Conservation (phyloP, 495 filamentous ascomycete species). For the Cercophora sp. region DNA sequence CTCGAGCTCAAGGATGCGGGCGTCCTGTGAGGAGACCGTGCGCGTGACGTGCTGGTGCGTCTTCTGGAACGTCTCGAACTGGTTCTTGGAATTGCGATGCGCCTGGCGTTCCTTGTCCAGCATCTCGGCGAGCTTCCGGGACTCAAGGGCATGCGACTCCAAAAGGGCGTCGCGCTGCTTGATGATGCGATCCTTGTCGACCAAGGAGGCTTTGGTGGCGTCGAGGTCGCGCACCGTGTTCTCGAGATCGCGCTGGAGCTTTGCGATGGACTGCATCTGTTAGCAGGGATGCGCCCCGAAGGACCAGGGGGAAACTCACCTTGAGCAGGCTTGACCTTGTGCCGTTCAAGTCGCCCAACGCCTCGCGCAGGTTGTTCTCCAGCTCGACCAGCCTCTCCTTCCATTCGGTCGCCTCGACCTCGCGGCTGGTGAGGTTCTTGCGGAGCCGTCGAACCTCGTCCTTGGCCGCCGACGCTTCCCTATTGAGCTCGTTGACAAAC, state of each 20-base stretch:
- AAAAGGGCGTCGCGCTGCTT: slow-evolving; percentile 89
- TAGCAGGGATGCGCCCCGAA: not conserved
- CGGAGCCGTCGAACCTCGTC: slow-evolving; percentile 80
- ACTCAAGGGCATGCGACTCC: slow-evolving; percentile 83
- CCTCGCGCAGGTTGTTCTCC: slow-evolving; percentile 80
- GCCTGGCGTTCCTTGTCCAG: slow-evolving; percentile 87
- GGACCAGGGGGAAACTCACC: slow-evolving; percentile 33
- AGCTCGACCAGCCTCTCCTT: slow-evolving; percentile 85
- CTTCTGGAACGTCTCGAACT: slow-evolving; percentile 82
- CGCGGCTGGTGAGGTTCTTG: slow-evolving; percentile 73
- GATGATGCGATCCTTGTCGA: slow-evolving; percentile 83
- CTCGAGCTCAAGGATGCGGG: slow-evolving; percentile 81
- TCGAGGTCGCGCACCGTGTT: slow-evolving; percentile 78
- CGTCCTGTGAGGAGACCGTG: slow-evolving; percentile 77
- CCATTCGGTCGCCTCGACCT: slow-evolving; percentile 84
- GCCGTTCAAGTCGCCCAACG: slow-evolving; percentile 75
- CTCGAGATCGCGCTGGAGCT: slow-evolving; percentile 84
- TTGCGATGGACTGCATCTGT: slow-evolving; percentile 63
- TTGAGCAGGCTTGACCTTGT: slow-evolving; percentile 82
- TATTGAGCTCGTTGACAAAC: slow-evolving; percentile 78
- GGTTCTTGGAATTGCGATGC: slow-evolving; percentile 76
- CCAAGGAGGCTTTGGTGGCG: slow-evolving; percentile 64
- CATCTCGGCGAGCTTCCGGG: slow-evolving; percentile 75
- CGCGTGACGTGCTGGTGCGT: slow-evolving; percentile 79
- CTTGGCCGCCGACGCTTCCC: slow-evolving; percentile 72